phyloP scores from a whole-genome alignment of 1,139 yeast genomes.

The Scheffersomyces illinoinensis region DNA sequence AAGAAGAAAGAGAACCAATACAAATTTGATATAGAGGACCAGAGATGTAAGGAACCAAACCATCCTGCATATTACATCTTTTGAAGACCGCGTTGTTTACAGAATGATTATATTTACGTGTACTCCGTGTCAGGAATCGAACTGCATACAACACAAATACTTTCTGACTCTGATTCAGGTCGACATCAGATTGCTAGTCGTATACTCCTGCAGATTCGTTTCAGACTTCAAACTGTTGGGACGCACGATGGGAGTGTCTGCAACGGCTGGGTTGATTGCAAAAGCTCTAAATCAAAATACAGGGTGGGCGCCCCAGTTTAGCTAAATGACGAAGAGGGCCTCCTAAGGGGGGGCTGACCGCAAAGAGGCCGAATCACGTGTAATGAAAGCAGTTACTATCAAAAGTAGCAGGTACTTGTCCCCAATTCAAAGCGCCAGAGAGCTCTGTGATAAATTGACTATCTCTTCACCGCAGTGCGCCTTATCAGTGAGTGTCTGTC shows the following conservation, averaged over 20 bases:
- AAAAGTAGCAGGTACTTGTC: not conserved
- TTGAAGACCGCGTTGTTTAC: not conserved
- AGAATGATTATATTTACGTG: not conserved
- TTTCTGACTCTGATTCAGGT: not conserved
- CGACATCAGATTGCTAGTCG: not conserved
- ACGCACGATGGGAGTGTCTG: not conserved
- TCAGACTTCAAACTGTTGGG: not conserved
- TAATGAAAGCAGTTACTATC: not conserved
- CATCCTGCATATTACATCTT: not conserved
- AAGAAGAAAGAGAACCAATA: not conserved
- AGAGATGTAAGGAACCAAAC: not conserved
- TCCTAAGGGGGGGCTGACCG: not conserved
- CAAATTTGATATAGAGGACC: not conserved
- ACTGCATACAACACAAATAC: not conserved
- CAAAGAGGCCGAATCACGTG: not conserved
- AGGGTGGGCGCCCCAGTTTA: not conserved
- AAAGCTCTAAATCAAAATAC: not conserved
- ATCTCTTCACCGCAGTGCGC: not conserved
- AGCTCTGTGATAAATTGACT: not conserved
- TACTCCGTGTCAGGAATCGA: not conserved
- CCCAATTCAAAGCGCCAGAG: not conserved
- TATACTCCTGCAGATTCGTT: not conserved
- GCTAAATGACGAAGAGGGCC: not conserved
- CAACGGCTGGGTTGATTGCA: not conserved
- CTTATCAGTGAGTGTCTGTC: not conserved